Evolutionary conservation across 768 basidiomycete genomes (phyloP).

Genomic region (Dacryopinax spathularia): DNA sequence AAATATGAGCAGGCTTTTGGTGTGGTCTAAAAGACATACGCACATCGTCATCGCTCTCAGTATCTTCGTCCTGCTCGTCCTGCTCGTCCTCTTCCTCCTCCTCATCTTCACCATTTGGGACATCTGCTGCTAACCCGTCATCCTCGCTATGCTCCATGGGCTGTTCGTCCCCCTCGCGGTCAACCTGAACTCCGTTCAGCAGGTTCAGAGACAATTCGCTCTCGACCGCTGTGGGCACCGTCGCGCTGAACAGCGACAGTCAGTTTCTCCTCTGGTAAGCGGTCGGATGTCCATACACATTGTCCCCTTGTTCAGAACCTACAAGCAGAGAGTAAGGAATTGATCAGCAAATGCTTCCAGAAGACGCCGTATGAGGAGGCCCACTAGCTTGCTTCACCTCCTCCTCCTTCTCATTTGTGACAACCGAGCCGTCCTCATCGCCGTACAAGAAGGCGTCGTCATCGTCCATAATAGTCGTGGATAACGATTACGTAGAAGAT

Average conservation of each 20-base stretch:
- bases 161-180: conserved; percentile 20
- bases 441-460: conserved; percentile 74
- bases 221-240: too few species aligned
- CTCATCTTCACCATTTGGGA: conserved; percentile 27
- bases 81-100: conserved; percentile 22
- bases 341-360: too few species aligned
- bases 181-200: conserved; percentile 45
- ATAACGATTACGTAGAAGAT: too few species aligned
- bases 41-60: conserved; percentile 37
- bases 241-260: conserved; percentile 27
- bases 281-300: neutral
- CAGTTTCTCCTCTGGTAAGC: neutral
- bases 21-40: conserved; percentile 9
- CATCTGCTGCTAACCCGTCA: conserved; percentile 37
- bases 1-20: neutral
- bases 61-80: conserved; percentile 17
- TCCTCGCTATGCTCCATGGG: conserved; percentile 35
- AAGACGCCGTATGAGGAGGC: too few species aligned
- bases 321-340: conserved; percentile 25
- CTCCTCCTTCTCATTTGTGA: too few species aligned
- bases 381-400: conserved; percentile 21
- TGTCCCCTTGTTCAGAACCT: conserved; percentile 20
- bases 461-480: too few species aligned
- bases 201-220: conserved; percentile 26
- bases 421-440: conserved; percentile 31